Conservation (phyloP, 768 basidiomycete genomes). For the Chalciporus chontae region DNA sequence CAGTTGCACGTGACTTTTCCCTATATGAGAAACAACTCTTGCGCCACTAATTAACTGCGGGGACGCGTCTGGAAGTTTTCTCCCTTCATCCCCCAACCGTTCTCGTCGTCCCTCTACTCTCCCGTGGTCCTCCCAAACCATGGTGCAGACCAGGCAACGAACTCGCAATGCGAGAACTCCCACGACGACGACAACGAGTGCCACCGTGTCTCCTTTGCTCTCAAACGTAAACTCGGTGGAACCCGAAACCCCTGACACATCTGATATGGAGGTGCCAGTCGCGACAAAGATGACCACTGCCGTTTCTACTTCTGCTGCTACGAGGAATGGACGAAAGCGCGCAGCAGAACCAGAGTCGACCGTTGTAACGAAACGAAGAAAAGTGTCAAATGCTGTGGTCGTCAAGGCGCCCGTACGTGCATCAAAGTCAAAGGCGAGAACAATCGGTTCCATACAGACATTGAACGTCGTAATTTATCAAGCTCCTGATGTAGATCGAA, state of each 20-base stretch:
- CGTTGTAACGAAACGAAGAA: conserved; percentile 33
- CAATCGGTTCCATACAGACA: not conserved
- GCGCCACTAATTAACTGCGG: conserved; percentile 25
- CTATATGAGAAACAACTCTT: not conserved
- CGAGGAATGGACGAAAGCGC: conserved; percentile 26
- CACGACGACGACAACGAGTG: conserved; percentile 33
- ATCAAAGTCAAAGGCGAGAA: conserved; percentile 25
- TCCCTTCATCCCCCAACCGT: conserved; percentile 2
- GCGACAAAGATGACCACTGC: not conserved
- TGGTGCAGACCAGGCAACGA: conserved; percentile 23
- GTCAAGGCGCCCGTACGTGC: conserved; percentile 11
- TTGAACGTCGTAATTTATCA: conserved; percentile 16
- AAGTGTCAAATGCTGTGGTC: conserved; percentile 25
- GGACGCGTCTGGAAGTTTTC: conserved; percentile 24
- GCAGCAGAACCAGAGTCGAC: conserved; percentile 28
- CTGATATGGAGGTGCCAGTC: conserved; percentile 32
- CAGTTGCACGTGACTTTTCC: conserved; percentile 21
- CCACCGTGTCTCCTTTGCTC: conserved; percentile 48
- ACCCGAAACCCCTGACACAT: conserved; percentile 53
- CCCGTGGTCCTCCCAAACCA: conserved; percentile 2
- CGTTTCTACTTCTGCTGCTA: not conserved
- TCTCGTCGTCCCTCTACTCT: conserved; percentile 8
- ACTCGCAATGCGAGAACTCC: conserved; percentile 17
- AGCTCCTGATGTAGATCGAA: conserved; percentile 10
- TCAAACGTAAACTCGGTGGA: conserved; percentile 45